Evolutionary conservation across 2,329 filamentous ascomycete species (phyloP).

Genomic region (Apiospora marii): DNA sequence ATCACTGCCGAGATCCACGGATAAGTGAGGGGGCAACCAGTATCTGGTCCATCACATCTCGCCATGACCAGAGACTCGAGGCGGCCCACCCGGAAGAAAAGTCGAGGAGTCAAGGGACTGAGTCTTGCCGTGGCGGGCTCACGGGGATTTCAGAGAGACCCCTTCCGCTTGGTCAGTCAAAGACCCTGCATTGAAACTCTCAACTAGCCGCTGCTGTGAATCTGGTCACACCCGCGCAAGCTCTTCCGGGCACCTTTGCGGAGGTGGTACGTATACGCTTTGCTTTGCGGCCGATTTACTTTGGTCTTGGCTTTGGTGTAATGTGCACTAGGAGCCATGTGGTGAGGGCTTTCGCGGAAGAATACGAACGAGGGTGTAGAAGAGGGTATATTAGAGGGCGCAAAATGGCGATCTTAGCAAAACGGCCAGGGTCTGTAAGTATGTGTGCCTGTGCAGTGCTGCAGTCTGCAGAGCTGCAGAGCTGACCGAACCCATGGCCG

Average conservation of each 20-base stretch:
- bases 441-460: background rate
- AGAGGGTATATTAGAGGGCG: background rate
- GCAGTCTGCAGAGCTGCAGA: background rate
- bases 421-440: background rate
- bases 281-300: background rate
- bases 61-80: background rate
- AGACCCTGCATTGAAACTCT: background rate
- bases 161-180: background rate
- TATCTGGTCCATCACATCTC: background rate
- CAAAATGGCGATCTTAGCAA: constrained; percentile 7
- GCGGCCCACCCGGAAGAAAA: background rate
- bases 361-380: background rate
- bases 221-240: background rate
- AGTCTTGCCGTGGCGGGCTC: background rate
- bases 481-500: background rate
- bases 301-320: background rate
- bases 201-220: background rate
- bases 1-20: background rate
- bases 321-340: background rate
- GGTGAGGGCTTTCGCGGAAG: background rate
- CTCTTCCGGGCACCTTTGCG: background rate
- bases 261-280: background rate
- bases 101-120: background rate
- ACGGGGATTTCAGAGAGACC: background rate
- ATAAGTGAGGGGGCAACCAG: background rate